Base-by-base conservation (phyloP, 805 yeast genomes). In the Tetrapisispora arboricola region DNA sequence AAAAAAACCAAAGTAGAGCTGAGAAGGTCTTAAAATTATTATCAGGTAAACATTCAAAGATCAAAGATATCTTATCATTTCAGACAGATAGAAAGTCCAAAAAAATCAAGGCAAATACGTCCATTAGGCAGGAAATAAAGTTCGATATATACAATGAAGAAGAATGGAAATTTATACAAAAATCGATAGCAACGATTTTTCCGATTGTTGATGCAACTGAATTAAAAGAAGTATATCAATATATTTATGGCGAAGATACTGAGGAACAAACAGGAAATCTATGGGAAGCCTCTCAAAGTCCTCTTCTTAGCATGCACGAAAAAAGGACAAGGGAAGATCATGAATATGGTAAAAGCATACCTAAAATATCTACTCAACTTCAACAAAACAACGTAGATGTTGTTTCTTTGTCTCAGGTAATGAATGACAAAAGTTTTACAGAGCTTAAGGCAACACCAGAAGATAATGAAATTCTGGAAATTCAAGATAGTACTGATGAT, bases 1-100 rank as follows among this genome's bases (percentile, higher is more conserved):
- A 18, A 6, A 8, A 28, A 3, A 20, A 38, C 3, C 6, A 31
- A 32, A 37, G 49, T 4, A 48, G 54, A 30, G 39, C 51, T 11
- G 47, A 45, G 27, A 42, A 36, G 26, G 41, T 56, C 21, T 25
- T 55, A 31, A 47, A 49, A 22, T 49, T 51, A 27, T 38, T 60
- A n/a, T 59, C 64, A 5, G 65, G 64, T 2, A 60, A 60, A 31
- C 53, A 54, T 25, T 43, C 40, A 16, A 60, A 60, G 39, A 50
- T 57, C 2, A 50, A 48, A 35, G 57, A 57, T 34, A 47, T 58
- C 31, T 38, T 56, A 4, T 44, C 45, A 10, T 17, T 25, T 13
- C 48, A 47, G 18, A 30, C 32, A 22, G 34, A 41, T 10, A 11
- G 13, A 18, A 38, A 36, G n/a, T 12, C 27, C 15, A 29, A 33